phyloP scores from a whole-genome alignment of 345 rosid species.

The Theobroma cacao region DNA sequence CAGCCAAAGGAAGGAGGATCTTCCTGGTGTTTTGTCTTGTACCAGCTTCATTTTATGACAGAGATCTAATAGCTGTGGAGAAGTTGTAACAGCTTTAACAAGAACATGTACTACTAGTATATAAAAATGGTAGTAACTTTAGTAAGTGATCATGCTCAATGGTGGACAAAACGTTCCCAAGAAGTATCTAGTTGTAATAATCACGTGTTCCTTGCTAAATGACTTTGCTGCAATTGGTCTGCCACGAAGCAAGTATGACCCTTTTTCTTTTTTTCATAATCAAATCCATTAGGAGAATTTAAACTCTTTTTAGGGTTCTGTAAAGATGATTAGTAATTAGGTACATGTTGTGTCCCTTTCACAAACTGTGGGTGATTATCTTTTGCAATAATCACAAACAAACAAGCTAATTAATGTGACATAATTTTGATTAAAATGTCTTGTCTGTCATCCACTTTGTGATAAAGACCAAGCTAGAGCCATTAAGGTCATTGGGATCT shows the following conservation, averaged over 20 bases:
- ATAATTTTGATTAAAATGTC: neutral
- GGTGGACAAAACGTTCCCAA: neutral
- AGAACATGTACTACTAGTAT: too few relatives aligned
- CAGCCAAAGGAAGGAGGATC: too few relatives aligned
- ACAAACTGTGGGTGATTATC: neutral
- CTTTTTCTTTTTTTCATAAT: neutral
- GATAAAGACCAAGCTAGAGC: neutral
- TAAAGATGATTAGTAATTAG: neutral
- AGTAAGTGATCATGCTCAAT: neutral
- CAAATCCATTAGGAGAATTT: neutral
- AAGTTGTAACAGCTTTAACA: too few relatives aligned
- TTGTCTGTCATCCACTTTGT: neutral
- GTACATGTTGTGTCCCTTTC: neutral
- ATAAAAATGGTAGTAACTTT: neutral
- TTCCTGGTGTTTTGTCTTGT: neutral
- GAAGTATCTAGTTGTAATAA: neutral
- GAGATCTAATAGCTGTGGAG: neutral
- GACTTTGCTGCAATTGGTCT: too few relatives aligned
- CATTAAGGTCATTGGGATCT: neutral
- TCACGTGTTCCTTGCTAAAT: neutral
- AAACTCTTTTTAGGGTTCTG: neutral
- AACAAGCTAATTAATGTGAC: neutral
- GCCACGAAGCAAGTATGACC: neutral
- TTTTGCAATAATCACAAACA: neutral
- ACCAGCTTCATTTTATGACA: neutral